Base-by-base conservation (phyloP, 345 rosid genomes). In the Angophora floribunda region DNA sequence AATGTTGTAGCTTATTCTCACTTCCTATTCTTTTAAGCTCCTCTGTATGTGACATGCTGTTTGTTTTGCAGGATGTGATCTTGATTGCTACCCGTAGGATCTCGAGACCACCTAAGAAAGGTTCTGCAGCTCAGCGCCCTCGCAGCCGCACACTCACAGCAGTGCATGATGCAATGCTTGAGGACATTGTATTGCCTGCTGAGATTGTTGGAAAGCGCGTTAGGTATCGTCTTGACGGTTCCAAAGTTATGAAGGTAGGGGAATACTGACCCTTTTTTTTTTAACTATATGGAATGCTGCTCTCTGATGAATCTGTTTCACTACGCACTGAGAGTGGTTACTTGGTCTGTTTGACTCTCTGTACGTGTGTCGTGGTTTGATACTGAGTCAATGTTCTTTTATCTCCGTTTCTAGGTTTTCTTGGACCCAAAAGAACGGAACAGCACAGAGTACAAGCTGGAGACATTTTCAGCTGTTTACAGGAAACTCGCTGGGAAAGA, bases 151-250 rank as follows among this genome's bases (percentile, higher is more conserved):
- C 99, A 32, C 93, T 96, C 59, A 97, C 97, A 53, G 32, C 97
- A 44, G 99, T 96, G 50, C 97, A 96, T 70, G 97, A 97, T 89
- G 97, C 97, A 30, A 95, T 95, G 93, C 93, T 97, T 6, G 99
- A 96, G 91, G 99, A 97, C 90, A 89, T 97, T 87, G 99, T 96
- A 26, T 86, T 94, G 85, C 99, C 99, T 15, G 99, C 99, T 36
- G 99, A 97, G 93, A 97, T 96, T 93, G 97, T 96, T n/a, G 99
- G 99, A 79, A 96, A 96, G 91, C 96, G 97, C 1, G 89, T 88
- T 30, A 95, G 96, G 93, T 95, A 95, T 88, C 89, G 97, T 87
- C 85, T 96, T 65, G 99, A 97, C 78, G 99, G 99, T 36, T 90
- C 98, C 86, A 97, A 96, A 92, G 93, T 95, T 87, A 95, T 94